These are phyloP conservation scores for Aspergillus brasiliensis DNA, from an alignment of 2,329 filamentous ascomycete genomes.

Conservation along the genomic window DNA sequence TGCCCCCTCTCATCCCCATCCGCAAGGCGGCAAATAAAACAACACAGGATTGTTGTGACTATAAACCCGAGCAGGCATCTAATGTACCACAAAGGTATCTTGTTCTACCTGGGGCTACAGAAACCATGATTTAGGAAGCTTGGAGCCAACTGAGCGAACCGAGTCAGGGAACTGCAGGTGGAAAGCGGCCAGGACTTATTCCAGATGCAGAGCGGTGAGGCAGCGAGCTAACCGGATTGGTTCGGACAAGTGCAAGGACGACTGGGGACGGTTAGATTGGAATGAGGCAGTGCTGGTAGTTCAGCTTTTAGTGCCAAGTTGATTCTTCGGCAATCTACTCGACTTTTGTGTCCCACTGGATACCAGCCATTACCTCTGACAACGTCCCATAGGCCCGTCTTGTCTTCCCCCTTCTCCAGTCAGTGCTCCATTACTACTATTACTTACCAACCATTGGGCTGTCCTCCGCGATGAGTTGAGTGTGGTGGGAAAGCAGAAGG, in stretches of 20 bases:
- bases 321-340: constrained; percentile 3
- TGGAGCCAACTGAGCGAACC: constrained; percentile 1
- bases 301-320: constrained; percentile 8
- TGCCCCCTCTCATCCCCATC: background rate
- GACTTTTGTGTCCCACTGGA: constrained; percentile 5
- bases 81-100: background rate
- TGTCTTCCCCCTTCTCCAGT: background rate
- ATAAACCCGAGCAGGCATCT: background rate
- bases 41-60: background rate
- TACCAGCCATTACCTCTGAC: background rate
- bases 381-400: background rate
- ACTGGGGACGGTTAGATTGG: constrained; percentile 17
- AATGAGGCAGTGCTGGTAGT: constrained; percentile 27
- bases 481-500: background rate
- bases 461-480: no score
- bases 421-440: background rate
- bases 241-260: constrained; percentile 14
- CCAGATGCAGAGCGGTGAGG: constrained; percentile 24
- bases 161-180: background rate
- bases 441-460: background rate
- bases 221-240: constrained; percentile 18
- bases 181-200: constrained; percentile 2
- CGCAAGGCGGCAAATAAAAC: background rate
- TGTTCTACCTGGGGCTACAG: background rate
- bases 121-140: background rate